These are phyloP conservation scores for Kodamaea laetipori DNA, from an alignment of 805 yeast genomes.

Conservation along the genomic window DNA sequence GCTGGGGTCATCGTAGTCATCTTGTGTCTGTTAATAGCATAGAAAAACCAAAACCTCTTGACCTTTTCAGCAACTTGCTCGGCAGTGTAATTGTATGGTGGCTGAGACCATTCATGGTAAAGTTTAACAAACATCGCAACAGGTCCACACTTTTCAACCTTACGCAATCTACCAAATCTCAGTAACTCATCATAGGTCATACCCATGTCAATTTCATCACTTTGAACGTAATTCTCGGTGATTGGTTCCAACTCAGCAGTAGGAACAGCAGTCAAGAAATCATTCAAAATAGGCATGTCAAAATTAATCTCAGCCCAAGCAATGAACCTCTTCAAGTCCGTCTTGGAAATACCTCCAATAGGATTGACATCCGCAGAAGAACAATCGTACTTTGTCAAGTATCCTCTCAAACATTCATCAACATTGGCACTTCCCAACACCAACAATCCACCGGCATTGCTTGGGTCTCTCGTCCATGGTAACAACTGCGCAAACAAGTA, in stretches of 20 bases:
- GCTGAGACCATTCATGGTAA: slow-evolving; percentile 89
- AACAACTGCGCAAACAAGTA: slow-evolving; percentile 90
- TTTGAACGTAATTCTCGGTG: slow-evolving; percentile 87
- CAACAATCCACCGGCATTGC: slow-evolving; percentile 69
- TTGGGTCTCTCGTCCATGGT: slow-evolving; percentile 85
- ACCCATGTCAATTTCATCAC: slow-evolving; percentile 98
- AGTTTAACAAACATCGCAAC: slow-evolving; percentile 89
- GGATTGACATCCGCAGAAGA: slow-evolving; percentile 98
- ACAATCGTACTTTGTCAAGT: slow-evolving; percentile 94
- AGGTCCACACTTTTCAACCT: slow-evolving; percentile 94
- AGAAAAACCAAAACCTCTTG: slow-evolving; percentile 86
- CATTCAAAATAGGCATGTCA: slow-evolving; percentile 72
- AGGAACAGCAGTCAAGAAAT: slow-evolving; percentile 88
- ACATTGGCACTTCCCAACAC: slow-evolving; percentile 97
- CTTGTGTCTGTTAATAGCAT: slow-evolving; percentile 94
- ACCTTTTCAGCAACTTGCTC: slow-evolving; percentile 89
- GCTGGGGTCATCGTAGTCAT: slow-evolving; percentile 97
- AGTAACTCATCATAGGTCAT: slow-evolving; percentile 94
- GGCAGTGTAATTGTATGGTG: slow-evolving; percentile 63
- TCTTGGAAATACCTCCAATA: slow-evolving; percentile 97
- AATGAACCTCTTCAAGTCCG: slow-evolving; percentile 85
- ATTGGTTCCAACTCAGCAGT: slow-evolving; percentile 98
- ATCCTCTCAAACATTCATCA: slow-evolving; percentile 94
- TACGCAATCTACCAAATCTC: slow-evolving; percentile 85
- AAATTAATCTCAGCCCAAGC: slow-evolving; percentile 71